A percentile compares a stretch with the other conserved stretches of the same genome.
These are phyloP conservation scores for Alternaria dauci DNA, from an alignment of 2,329 filamentous ascomycete species.

Conservation along the genomic window DNA sequence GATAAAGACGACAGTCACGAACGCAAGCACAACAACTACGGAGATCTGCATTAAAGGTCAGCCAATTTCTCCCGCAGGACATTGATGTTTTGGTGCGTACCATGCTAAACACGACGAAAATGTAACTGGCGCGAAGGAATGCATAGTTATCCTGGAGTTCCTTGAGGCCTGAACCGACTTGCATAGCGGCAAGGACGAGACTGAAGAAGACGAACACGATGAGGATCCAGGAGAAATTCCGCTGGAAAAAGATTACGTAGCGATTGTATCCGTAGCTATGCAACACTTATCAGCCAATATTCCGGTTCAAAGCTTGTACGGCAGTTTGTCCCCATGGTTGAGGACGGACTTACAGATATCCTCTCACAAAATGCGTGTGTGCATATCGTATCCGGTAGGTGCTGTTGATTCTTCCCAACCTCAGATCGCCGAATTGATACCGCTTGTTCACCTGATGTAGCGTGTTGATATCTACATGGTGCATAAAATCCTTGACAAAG, in stretches of 20 bases:
- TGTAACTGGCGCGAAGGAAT: slow-evolving; percentile 41
- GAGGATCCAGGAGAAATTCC: slow-evolving; percentile 50
- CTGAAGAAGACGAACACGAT: slow-evolving; percentile 51
- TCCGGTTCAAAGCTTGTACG: not conserved
- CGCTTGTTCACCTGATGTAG: slow-evolving; percentile 49
- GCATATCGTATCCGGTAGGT: slow-evolving; percentile 47
- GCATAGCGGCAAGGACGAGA: slow-evolving; percentile 50
- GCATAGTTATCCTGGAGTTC: slow-evolving; percentile 31
- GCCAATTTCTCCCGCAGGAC: not conserved
- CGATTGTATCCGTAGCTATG: slow-evolving; percentile 49
- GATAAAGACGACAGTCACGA: slow-evolving; percentile 41
- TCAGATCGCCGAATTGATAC: slow-evolving; percentile 48
- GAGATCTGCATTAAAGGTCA: slow-evolving; percentile 15
- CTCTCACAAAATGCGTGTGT: slow-evolving; percentile 47
- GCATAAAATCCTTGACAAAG: slow-evolving; percentile 39
- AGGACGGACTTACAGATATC: slow-evolving; percentile 35
- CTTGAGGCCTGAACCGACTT: slow-evolving; percentile 44
- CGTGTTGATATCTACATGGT: slow-evolving; percentile 40
- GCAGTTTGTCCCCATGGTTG: not conserved
- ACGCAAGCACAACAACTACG: slow-evolving; percentile 38
- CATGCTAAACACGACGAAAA: slow-evolving; percentile 50
- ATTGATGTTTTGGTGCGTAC: not conserved
- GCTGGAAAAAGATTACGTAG: slow-evolving; percentile 51
- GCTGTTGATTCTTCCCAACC: slow-evolving; percentile 47
- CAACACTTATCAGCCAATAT: not conserved